Evolutionary conservation across 116 monocot species (phyloP).

Genomic region (Iris pallida): DNA sequence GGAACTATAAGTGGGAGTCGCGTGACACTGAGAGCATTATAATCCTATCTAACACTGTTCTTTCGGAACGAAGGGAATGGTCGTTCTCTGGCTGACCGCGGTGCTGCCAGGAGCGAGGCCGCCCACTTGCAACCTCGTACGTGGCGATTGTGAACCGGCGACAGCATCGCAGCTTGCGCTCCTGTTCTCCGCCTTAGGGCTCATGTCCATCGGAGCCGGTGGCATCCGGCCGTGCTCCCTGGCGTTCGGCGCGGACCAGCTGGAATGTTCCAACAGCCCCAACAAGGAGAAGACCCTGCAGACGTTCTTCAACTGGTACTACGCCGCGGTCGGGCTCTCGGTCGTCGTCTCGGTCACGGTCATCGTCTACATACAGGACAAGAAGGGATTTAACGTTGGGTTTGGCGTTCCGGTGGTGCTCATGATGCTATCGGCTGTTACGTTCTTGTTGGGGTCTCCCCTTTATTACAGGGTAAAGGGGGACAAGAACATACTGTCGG

Average conservation of each 20-base stretch:
- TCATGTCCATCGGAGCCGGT: constrained; percentile 30
- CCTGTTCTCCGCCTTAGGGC: constrained; percentile 21
- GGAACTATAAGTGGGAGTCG: too few species aligned
- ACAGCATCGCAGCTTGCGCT: constrained; percentile 17
- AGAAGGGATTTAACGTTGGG: constrained; percentile 27
- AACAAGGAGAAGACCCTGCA: constrained; percentile 22
- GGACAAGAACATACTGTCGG: constrained; percentile 17
- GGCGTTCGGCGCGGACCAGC: constrained; percentile 42
- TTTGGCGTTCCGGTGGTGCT: constrained; percentile 32
- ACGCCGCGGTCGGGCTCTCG: constrained; percentile 24
- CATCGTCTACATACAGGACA: constrained; percentile 41
- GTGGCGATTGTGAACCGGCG: neutral
- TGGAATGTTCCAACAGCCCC: constrained; percentile 13
- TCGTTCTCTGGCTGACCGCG: constrained; percentile 35
- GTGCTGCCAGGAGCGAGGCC: constrained; percentile 8
- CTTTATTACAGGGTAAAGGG: constrained; percentile 18
- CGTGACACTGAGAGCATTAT: too few species aligned
- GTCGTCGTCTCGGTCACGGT: constrained; percentile 30
- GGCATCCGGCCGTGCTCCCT: constrained; percentile 33
- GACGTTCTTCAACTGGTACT: constrained; percentile 50
- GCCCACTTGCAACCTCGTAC: neutral
- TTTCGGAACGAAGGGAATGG: constrained; percentile 24
- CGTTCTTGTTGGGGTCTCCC: constrained; percentile 30
- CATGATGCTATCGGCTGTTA: constrained; percentile 20
- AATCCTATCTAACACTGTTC: too few species aligned